These are phyloP conservation scores for Globisporangium paddicum DNA, from an alignment of 352 stramenopile genomes.

Conservation along the genomic window DNA sequence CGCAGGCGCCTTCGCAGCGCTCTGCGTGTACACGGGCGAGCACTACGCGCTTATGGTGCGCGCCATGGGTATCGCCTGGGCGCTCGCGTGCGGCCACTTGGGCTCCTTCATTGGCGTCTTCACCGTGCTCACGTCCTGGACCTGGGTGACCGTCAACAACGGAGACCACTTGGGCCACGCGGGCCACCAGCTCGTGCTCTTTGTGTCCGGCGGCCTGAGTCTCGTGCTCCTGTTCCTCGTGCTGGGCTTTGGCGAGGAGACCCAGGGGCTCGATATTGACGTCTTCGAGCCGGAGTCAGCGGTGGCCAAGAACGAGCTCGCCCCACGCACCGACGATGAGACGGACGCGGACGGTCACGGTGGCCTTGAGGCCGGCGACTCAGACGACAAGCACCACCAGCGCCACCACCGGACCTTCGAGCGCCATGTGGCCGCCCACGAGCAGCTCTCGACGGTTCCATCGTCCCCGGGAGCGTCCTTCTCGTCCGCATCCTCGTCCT, in stretches of 20 bases:
- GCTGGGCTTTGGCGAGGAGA: slow-evolving; percentile 8
- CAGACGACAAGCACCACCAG: slow-evolving; percentile 11
- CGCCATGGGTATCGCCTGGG: slow-evolving; percentile 32
- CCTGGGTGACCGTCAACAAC: too few relatives aligned
- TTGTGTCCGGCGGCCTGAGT: slow-evolving; percentile 1
- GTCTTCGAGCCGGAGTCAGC: slow-evolving; percentile 15
- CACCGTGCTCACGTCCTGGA: slow-evolving; percentile 22
- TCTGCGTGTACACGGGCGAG: slow-evolving; percentile 38
- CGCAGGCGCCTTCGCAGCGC: slow-evolving; percentile 21
- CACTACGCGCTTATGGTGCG: slow-evolving; percentile 44
- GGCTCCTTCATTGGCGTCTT: slow-evolving; percentile 38
- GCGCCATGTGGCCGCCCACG: neutral
- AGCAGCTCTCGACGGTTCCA: slow-evolving; percentile 25
- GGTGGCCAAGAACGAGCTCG: neutral
- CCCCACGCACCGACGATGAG: neutral
- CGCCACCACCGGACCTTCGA: neutral
- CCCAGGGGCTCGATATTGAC: slow-evolving; percentile 13
- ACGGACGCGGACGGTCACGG: neutral
- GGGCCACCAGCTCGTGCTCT: slow-evolving; percentile 8
- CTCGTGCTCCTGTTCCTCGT: slow-evolving; percentile 1
- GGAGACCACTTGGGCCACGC: slow-evolving; percentile 18
- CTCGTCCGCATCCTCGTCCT: slow-evolving; percentile 15
- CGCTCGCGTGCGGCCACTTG: slow-evolving; percentile 29
- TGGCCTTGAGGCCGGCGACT: slow-evolving; percentile 15
- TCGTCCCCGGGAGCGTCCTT: slow-evolving; percentile 15